A percentile compares a stretch with the other conserved stretches of the same genome.
Evolutionary conservation across 306 rosid genomes (phyloP).

Genomic region (Mimosa bimucronata): DNA sequence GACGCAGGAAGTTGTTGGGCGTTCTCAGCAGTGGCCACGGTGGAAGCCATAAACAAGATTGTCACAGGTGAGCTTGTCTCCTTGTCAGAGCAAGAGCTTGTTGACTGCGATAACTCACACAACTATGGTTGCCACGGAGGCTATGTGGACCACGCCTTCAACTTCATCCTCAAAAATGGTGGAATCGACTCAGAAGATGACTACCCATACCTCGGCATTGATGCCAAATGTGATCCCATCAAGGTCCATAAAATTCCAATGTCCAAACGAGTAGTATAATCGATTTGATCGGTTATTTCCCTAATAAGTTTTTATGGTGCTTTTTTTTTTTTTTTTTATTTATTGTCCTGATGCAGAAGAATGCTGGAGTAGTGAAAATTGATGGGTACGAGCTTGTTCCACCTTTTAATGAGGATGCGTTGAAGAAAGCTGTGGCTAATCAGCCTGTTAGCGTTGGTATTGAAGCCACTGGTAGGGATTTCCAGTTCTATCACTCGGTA

Average conservation of each 20-base stretch:
- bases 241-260: constrained; percentile 44
- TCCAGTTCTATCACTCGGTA: constrained; percentile 61
- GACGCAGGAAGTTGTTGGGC: constrained; percentile 96
- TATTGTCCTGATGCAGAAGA: constrained; percentile 39
- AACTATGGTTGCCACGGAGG: constrained; percentile 91
- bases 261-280: background rate
- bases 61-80: constrained; percentile 72
- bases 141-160: constrained; percentile 85
- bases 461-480: constrained; percentile 53
- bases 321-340: background rate
- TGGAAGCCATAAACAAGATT: constrained; percentile 84
- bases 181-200: constrained; percentile 87
- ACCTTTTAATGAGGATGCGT: constrained; percentile 44
- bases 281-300: background rate
- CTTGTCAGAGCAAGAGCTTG: constrained; percentile 89
- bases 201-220: constrained; percentile 72
- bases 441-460: constrained; percentile 56
- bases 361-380: constrained; percentile 57
- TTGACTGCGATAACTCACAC: constrained; percentile 71
- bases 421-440: constrained; percentile 56
- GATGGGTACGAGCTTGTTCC: constrained; percentile 72
- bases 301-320: constrained; percentile 5
- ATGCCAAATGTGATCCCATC: constrained; percentile 58
- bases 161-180: constrained; percentile 79
- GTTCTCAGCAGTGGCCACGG: constrained; percentile 81